phyloP scores from a whole-genome alignment of 176 grass and related monocot species.

The Typha latifolia region DNA sequence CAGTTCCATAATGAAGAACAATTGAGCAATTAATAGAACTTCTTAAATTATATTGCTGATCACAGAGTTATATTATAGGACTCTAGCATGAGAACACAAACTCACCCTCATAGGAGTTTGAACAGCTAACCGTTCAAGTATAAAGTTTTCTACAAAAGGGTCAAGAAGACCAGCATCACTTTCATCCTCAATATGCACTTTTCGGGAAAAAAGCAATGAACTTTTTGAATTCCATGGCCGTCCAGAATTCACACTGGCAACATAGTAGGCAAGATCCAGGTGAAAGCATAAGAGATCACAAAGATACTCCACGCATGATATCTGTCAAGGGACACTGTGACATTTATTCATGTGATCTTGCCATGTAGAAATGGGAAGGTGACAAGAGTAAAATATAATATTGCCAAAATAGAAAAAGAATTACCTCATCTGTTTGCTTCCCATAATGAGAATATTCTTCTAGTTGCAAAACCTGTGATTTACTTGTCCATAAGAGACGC shows the following conservation, averaged over 20 bases:
- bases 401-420: constrained; percentile 1
- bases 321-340: constrained; percentile 42
- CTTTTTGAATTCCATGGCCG: constrained; percentile 51
- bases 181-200: constrained; percentile 38
- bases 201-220: constrained; percentile 65
- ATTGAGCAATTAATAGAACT: not conserved
- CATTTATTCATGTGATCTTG: constrained; percentile 11
- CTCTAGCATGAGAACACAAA: not conserved
- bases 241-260: constrained; percentile 88
- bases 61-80: not conserved
- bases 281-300: constrained; percentile 94
- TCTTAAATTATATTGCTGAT: not conserved
- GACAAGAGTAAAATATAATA: constrained; percentile 12
- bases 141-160: constrained; percentile 92
- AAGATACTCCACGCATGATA: constrained; percentile 68
- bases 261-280: constrained; percentile 76
- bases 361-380: constrained; percentile 7
- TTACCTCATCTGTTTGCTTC: constrained; percentile 59
- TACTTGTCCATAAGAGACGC: constrained; percentile 89
- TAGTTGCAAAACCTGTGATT: constrained; percentile 63
- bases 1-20: not conserved
- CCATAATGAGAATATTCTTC: constrained; percentile 72
- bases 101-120: constrained; percentile 85
- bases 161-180: constrained; percentile 44
- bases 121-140: constrained; percentile 80